Conservation (phyloP, 2,329 filamentous ascomycete genomes). For the Sarocladiaceae sp. region DNA sequence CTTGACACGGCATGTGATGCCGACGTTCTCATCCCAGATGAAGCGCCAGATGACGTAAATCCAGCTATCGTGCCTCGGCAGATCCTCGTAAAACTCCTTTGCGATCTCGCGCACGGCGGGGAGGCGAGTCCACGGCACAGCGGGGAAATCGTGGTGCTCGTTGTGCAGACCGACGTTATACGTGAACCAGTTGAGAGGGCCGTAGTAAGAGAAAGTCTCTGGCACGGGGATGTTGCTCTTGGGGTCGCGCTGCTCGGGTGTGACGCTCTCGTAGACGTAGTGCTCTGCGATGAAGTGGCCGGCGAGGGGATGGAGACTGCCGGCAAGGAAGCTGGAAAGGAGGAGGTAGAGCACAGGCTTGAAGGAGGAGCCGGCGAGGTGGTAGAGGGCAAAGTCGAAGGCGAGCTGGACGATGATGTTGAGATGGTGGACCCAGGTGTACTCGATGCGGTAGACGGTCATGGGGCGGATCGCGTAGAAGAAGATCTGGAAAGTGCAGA, state of each 20-base stretch:
- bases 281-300: conserved; percentile 99
- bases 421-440: conserved; percentile 76
- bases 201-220: conserved; percentile 97
- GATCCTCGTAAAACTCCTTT: conserved; percentile 81
- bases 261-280: conserved; percentile 68
- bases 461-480: conserved; percentile 97
- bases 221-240: conserved; percentile 63
- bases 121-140: conserved; percentile 87
- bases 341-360: conserved; percentile 76
- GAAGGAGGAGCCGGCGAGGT: conserved; percentile 41
- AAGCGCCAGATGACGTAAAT: conserved; percentile 92
- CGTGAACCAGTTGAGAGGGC: conserved; percentile 80
- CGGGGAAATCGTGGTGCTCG: conserved; percentile 98
- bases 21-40: conserved; percentile 82
- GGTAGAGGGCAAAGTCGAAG: conserved; percentile 69
- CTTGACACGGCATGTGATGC: conserved; percentile 90
- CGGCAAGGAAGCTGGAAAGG: conserved; percentile 86
- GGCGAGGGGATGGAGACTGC: conserved; percentile 86
- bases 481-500: conserved; percentile 98
- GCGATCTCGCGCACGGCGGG: conserved; percentile 73
- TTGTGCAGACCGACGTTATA: conserved; percentile 99
- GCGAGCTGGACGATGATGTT: conserved; percentile 72
- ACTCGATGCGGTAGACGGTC: conserved; percentile 82
- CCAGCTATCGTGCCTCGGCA: conserved; percentile 89
- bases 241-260: conserved; percentile 48